Evolutionary conservation across 768 basidiomycete genomes (phyloP), one percentile per base, ranked within the genome.

Genomic region (Termitomyces sp.): DNA sequence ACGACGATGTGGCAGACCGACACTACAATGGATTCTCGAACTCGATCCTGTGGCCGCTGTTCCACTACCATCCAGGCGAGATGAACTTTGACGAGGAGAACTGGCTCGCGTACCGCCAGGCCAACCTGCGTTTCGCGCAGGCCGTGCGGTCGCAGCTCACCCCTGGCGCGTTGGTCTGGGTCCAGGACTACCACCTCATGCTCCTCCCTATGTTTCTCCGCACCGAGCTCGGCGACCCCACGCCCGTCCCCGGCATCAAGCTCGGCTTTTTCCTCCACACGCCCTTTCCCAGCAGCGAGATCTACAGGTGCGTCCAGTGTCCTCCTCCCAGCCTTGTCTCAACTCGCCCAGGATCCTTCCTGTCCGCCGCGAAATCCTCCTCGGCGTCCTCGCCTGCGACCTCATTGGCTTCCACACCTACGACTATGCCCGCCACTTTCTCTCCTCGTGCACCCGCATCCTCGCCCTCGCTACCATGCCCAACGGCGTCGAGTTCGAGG

Each of bases 81-180:
- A 98, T 99, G 94, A 96, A 94, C 74, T 99, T 99, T 68, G 96
- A 98, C 72, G 94, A 97, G 76, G 92, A 92, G 69, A 92, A 98
- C 70, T 99, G 97, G 97, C 84, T 87, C 53, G 97, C 94, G 14
- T 99, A 98, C 73, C 87, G 97, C 37, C 94, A 97, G 71, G 96
- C 96, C 46, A 99, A 98, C 71, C 78, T 95, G 75, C 81, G 85
- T 63, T 99, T 99, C 67, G 96, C 97, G 0, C 90, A 98, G 71
- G 91, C 80, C 22, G 91, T 98, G 57, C 81, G 84, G 60, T 77
- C 79, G 46, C 90, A 94, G 69, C 77, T 94, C 55, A 82, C 80
- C 5, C 86, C 90, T 2, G 93, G 92, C 20, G 85, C 94, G 55
- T 95, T 98, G 87, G 93, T 99, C 41, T 98, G 97, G 97, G 97